Base-by-base conservation (phyloP, 2,329 filamentous ascomycete species). In the Pestalotiopsis sp. region DNA sequence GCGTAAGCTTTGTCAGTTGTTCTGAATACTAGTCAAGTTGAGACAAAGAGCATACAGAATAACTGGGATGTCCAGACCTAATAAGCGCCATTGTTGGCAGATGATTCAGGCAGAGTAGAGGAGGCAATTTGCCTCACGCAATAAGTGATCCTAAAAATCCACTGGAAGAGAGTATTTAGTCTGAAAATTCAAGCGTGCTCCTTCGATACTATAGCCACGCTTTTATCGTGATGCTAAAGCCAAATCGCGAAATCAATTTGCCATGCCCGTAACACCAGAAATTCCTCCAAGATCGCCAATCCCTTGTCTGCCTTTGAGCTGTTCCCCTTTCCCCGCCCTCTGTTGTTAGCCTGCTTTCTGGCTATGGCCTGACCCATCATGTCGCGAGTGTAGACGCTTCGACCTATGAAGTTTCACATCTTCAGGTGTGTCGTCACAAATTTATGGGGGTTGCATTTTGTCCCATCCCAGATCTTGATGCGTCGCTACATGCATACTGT, bases 381-480 rank as follows among this genome's bases (percentile, higher is more conserved):
- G 65, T 67, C 57, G 13, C 65, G 65, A 27, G 52, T 67, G 65
- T 67, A 59, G 56, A 67, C 65, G 65, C 65, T 67, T 67, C 57
- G 65, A 67, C 52, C 52, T 20, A 4, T 17, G 52, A 67, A 49
- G 65, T 67, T 67, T 67, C 65, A 67, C 23, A 61, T 67, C 36
- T 61, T 12, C 25, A 17, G 20, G 39, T 31, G 41, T 66, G 63
- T 39, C 45, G 13, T 66, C 41, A 57, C 31, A 56, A 56, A 23
- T 9, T 49, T 56, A 14, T 20, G 23, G 41, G 14, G 20, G 45
- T 38, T 14, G 7, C 39, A 23, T 36, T 27, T 49, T 66, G 23
- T 25, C 31, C 11, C 20, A 23, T 66, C 41, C 31, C 52, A 20
- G 12, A 12, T 65, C 17, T 20, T 39, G 38, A 52, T 52, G 45